Evolutionary conservation across 805 yeast species (phyloP).

Genomic region (Candida insectorum): DNA sequence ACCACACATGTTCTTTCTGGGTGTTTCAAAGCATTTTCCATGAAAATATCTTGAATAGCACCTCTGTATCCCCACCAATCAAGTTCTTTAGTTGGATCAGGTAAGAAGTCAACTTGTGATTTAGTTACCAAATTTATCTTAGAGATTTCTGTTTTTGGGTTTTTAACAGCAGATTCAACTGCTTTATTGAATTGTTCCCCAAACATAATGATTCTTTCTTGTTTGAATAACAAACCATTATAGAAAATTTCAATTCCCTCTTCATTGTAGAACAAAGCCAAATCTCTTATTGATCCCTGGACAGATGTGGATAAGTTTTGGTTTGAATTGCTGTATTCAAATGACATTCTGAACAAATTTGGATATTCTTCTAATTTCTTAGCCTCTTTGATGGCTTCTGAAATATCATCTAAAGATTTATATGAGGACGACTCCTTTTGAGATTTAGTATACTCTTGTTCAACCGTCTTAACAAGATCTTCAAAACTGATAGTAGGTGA

Average conservation of each 20-base stretch:
- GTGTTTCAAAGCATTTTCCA: conserved; percentile 74
- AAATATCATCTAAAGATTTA: conserved; percentile 50
- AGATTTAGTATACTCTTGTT: conserved; percentile 35
- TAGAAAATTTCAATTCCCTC: conserved; percentile 49
- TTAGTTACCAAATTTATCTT: conserved; percentile 65
- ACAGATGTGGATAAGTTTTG: conserved; percentile 46
- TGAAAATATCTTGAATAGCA: conserved; percentile 94
- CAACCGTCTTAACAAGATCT: conserved; percentile 47
- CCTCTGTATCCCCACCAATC: conserved; percentile 94
- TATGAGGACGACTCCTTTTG: conserved; percentile 37
- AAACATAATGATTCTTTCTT: conserved; percentile 63
- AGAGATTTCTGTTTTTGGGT: conserved; percentile 48
- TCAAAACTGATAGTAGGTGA: conserved; percentile 53
- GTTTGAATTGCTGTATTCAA: conserved; percentile 41
- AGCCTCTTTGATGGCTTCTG: conserved; percentile 44
- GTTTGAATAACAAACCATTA: conserved; percentile 72
- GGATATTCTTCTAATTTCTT: conserved; percentile 58
- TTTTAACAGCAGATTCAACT: conserved; percentile 23
- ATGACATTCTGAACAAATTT: conserved; percentile 58
- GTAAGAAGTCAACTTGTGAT: conserved; percentile 60
- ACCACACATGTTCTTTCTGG: conserved; percentile 91
- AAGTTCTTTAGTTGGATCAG: conserved; percentile 82
- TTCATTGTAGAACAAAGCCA: conserved; percentile 48
- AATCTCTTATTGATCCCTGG: conserved; percentile 58
- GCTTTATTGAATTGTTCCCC: conserved; percentile 72